Evolutionary conservation across 2,329 filamentous ascomycete genomes (phyloP).

Genomic region (Colletotrichum eleusines): DNA sequence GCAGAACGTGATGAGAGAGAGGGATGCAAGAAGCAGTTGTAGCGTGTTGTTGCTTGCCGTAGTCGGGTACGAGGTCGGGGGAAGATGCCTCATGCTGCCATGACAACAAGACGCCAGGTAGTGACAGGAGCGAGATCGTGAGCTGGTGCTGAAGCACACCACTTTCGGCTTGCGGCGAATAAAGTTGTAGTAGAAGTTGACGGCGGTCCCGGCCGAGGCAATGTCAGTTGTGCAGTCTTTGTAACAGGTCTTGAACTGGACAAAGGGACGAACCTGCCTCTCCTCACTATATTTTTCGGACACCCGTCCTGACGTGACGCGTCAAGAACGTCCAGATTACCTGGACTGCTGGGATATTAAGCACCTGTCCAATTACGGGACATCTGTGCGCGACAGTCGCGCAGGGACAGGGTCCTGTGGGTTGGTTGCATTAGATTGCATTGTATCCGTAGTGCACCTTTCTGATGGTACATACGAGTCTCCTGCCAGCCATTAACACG

Average conservation of each 20-base stretch:
- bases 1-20: neutral
- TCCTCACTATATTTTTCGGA: neutral
- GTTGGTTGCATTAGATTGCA: neutral
- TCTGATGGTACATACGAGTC: neutral
- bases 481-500: neutral
- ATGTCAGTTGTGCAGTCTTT: neutral
- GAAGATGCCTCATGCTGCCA: constrained; percentile 3
- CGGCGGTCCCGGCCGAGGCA: neutral
- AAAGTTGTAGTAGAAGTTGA: neutral
- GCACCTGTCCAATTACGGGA: constrained; percentile 7
- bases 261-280: neutral
- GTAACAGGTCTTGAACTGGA: neutral
- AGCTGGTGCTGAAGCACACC: neutral
- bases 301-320: constrained; percentile 17
- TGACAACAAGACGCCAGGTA: constrained; percentile 1
- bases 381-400: constrained; percentile 1
- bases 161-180: neutral
- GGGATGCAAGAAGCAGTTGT: neutral
- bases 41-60: neutral
- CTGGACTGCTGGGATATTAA: constrained; percentile 4
- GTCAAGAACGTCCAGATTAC: constrained; percentile 2
- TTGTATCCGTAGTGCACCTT: too few relatives aligned
- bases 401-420: neutral
- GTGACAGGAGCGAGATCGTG: neutral
- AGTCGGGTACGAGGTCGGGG: neutral